phyloP scores from a whole-genome alignment of 1,284 basidiomycete genomes.

The Xerocomus alliaceus region DNA sequence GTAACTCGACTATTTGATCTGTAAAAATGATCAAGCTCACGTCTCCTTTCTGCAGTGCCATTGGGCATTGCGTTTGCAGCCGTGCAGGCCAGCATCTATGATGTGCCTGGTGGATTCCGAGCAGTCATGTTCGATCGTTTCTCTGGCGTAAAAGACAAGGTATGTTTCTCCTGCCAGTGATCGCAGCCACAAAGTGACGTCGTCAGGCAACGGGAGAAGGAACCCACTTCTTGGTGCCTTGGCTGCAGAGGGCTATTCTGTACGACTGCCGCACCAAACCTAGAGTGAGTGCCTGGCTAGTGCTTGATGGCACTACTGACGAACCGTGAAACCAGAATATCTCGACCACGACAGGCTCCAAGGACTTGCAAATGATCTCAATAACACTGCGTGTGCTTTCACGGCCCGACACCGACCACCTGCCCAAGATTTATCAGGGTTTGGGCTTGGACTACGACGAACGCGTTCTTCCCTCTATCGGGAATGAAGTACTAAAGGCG shows the following conservation, averaged over 20 bases:
- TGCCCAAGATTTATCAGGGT: slow-evolving; percentile 94
- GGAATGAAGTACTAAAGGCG: slow-evolving; percentile 97
- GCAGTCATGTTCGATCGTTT: slow-evolving; percentile 99
- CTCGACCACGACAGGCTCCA: slow-evolving; percentile 94
- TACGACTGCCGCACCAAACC: slow-evolving; percentile 99
- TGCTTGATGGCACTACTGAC: slow-evolving; percentile 9
- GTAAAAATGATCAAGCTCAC: slow-evolving; percentile 12
- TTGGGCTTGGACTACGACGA: slow-evolving; percentile 98
- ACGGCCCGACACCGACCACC: slow-evolving; percentile 86
- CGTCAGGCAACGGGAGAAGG: slow-evolving; percentile 85
- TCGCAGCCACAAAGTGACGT: neutral
- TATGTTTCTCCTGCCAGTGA: slow-evolving; percentile 37
- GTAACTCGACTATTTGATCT: slow-evolving; percentile 39
- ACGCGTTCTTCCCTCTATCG: slow-evolving; percentile 90
- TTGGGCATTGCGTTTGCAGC: slow-evolving; percentile 71
- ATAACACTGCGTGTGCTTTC: slow-evolving; percentile 96
- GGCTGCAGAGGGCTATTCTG: slow-evolving; percentile 94
- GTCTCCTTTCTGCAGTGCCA: slow-evolving; percentile 61
- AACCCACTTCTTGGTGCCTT: slow-evolving; percentile 96
- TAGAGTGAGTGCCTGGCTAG: slow-evolving; percentile 58
- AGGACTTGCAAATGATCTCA: slow-evolving; percentile 97
- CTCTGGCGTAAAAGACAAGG: slow-evolving; percentile 86
- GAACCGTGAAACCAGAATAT: slow-evolving; percentile 76
- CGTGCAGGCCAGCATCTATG: slow-evolving; percentile 84
- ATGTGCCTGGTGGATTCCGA: slow-evolving; percentile 91